Evolutionary conservation across 164 flowering plant genomes (phyloP), one percentile per base, ranked within the genome.

Genomic region (Aristolochia contorta): DNA sequence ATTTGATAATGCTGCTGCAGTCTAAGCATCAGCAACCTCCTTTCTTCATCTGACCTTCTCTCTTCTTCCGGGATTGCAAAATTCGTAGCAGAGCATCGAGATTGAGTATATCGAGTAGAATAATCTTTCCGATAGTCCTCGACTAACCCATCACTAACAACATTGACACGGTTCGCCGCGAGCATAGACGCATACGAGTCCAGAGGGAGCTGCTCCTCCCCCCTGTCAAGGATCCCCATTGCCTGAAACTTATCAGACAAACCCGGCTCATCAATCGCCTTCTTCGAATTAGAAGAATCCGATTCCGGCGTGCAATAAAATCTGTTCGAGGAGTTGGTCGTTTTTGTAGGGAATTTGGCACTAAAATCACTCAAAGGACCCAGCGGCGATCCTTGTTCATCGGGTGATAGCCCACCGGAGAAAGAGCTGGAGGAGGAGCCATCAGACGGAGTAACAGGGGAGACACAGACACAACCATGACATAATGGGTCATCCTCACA

Each of bases 371-470:
- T 67, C 69, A 56, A 66, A 47, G 43, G 43, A 37, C 43, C 43
- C 43, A 37, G 43, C 2, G 68, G 68, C 16, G 76, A 69, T 56
- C 76, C 77, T 19, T 58, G 66, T 24, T 63, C 79, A 47, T 75
- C 66, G 13, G 62, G 71, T 8, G 63, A 66, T 46, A 71, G 58
- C 64, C 77, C 77, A 61, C 69, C 67, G 21, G 77, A 75, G 57
- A 64, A 55, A 27, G 69, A 76, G 47, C 78, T 77, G 23, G 82
- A 71, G 14, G 80, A 61, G 63, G 82, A 78, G 48, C 63, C 70
- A 43, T 68, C 73, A 6, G 74, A 74, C 25, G 59, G 69, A 32
- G 69, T 73, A 49, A 69, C 71, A 60, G 83, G 78, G 55, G 74
- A 80, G 6, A 56, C 67, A 65, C 59, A 58, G 54, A 60, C 54